Base-by-base conservation (phyloP, 1,139 yeast genomes). In the Lodderomyces orthopsilosis region DNA sequence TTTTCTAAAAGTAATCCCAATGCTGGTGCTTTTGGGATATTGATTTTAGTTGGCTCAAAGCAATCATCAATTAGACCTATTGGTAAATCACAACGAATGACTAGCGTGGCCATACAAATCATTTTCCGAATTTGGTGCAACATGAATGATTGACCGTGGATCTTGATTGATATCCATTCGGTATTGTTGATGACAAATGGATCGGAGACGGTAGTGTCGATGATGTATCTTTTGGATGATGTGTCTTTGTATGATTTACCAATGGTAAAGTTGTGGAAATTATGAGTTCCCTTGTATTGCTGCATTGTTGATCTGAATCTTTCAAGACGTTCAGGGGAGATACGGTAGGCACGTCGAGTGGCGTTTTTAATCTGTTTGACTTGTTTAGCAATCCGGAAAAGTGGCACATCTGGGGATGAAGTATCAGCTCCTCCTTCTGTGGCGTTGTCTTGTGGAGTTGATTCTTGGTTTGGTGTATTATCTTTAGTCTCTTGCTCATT, bases 131-230 rank as follows among this genome's bases (percentile, higher is more conserved):
- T 93, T 72, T 93, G 99, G 65, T 93, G 98, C 49, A 93, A 74
- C 99, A 94, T 94, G 63, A 93, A 93, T 7, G 97, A 89, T 66
- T 93, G 98, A 3, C 99, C 99, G 61, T 93, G 98, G 49, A 93
- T 88, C 66, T 93, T 93, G 57, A 94, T 84, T 1, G 96, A 87
- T 4, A 89, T 78, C 99, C 99, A 93, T 61, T 93, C 98, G 5
- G 97, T 90, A 41, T 88, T 90, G 56, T 91, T 87, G 54, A 94
- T 91, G 41, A 88, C 83, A 63, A 89, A 88, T 2, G 98, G 98
- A 2, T 88, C 95, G n/a, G 90, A 79, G 0, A 89, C 95, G 0
- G 77, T 74, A 43, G 94, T 75, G 13, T 77, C 68, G 57, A 86
- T 87, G 89, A 93, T 91, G 62, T 70, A 85, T 56, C 99, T 74